Evolutionary conservation across 2,329 filamentous ascomycete genomes (phyloP), one percentile per base, ranked within the genome.

Genomic region (Graphilbum ipis-grandicollis): DNA sequence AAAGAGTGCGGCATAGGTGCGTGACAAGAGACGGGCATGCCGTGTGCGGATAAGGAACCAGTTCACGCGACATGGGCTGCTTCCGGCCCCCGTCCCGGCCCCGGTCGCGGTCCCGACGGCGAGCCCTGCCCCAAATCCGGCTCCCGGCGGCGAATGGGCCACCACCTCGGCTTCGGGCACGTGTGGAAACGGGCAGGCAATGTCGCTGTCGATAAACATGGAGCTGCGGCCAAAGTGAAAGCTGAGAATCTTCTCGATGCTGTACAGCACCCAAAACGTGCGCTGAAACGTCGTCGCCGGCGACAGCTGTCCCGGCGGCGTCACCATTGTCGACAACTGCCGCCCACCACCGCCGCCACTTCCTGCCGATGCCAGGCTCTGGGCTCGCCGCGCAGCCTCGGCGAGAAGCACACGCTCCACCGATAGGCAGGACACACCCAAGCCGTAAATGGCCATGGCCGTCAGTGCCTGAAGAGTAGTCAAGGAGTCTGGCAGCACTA

Each of bases 121-220:
- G 21, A 23, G 21, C 5, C 6, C 10, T 5, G 21, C 5, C 10
- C 21, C 21, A 23, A 23, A 23, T n/a, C n/a, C n/a, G 21, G 21
- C 21, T 10, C 21, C 21, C 5, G 6, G 6, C 21, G 10, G 5
- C 6, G 21, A 6, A 10, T 5, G 21, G 21, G 6, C 21, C 6
- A 10, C 5, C 6, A 23, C 21, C 21, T 23, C 21, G 21, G 21
- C 21, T 23, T 23, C 21, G 21, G 21, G 21, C 6, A 23, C 21
- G 10, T 23, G 21, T 5, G 52, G 51, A 2, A 54, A 40, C 0
- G 50, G 50, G n/a, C 49, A 50, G 6, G 44, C 43, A 26, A 55
- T 55, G 38, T 54, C 51, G 31, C 48, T 44, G 39, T 55, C 52
- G 18, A 51, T 44, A 26, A 55, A 54, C 3, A 52, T 46, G 1